These are phyloP conservation scores for Penstemon davidsonii DNA, from an alignment of 257 asterid species.

Conservation along the genomic window DNA sequence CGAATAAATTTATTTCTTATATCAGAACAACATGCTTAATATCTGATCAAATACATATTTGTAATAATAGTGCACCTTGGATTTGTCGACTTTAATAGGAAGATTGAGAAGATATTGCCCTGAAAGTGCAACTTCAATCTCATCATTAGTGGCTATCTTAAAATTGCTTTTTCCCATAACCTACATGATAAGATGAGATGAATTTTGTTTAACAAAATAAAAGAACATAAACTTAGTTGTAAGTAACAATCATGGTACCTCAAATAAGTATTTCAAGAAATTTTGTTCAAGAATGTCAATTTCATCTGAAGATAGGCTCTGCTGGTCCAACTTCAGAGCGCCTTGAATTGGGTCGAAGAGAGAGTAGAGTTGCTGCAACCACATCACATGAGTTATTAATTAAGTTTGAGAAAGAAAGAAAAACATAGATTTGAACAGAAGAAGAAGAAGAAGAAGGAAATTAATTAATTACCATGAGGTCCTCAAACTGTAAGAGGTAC, in stretches of 20 bases:
- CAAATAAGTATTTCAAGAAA: conserved; percentile 76
- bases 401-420: not conserved
- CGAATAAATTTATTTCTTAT: not conserved
- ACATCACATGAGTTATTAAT: conserved; percentile 15
- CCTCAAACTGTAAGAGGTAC: conserved; percentile 96
- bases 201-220: not conserved
- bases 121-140: conserved; percentile 82
- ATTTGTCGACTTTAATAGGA: conserved; percentile 88
- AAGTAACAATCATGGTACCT: conserved; percentile 42
- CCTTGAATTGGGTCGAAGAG: conserved; percentile 95
- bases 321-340: conserved; percentile 81
- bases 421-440: not conserved
- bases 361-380: conserved; percentile 89
- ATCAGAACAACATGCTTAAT: conserved; percentile 10
- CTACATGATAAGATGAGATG: conserved; percentile 38
- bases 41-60: conserved; percentile 11
- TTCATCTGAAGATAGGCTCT: conserved; percentile 72
- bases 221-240: not conserved
- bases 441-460: not conserved
- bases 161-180: conserved; percentile 93
- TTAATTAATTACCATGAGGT: conserved; percentile 72
- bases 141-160: conserved; percentile 82
- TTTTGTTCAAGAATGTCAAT: conserved; percentile 84
- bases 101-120: conserved; percentile 97
- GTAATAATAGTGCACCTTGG: conserved; percentile 56